Evolutionary conservation across 2,329 filamentous ascomycete species (phyloP).

Genomic region (Calonectria hongkongensis): DNA sequence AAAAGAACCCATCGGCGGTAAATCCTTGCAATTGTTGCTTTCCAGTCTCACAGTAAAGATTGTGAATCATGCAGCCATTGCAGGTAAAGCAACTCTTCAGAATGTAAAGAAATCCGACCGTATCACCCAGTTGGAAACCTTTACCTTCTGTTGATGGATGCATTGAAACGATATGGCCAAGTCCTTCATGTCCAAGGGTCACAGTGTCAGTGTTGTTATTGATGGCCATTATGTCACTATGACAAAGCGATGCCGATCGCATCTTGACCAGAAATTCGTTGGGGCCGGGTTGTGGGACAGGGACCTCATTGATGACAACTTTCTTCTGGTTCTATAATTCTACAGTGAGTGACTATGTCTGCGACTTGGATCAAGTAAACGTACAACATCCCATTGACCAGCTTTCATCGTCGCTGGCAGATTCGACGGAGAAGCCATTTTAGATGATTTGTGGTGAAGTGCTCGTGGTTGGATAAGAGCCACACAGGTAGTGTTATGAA

Average conservation of each 20-base stretch:
- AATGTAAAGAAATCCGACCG: conserved; percentile 68
- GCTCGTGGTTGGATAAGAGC: not conserved
- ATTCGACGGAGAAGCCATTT: conserved; percentile 26
- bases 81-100: conserved; percentile 67
- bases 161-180: conserved; percentile 64
- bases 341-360: conserved; percentile 11
- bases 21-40: conserved; percentile 65
- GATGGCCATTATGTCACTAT: conserved; percentile 55
- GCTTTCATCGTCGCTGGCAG: conserved; percentile 40
- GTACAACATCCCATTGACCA: conserved; percentile 43
- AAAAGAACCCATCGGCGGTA: conserved; percentile 66
- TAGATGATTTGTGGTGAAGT: not conserved
- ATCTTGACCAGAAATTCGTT: conserved; percentile 64
- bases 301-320: conserved; percentile 63
- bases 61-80: conserved; percentile 66
- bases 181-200: conserved; percentile 66
- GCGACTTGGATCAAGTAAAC: not conserved
- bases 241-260: conserved; percentile 60
- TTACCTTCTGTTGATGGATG: conserved; percentile 59
- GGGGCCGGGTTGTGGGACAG: conserved; percentile 63
- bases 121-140: conserved; percentile 65
- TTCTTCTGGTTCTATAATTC: conserved; percentile 48
- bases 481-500: not conserved
- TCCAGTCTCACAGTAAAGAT: conserved; percentile 61
- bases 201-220: conserved; percentile 44